Percentiles rank a stretch among this genome's conserved stretches.
These are phyloP conservation scores for Eurotiales sp. DNA, from an alignment of 2,329 filamentous ascomycete species.

Conservation along the genomic window DNA sequence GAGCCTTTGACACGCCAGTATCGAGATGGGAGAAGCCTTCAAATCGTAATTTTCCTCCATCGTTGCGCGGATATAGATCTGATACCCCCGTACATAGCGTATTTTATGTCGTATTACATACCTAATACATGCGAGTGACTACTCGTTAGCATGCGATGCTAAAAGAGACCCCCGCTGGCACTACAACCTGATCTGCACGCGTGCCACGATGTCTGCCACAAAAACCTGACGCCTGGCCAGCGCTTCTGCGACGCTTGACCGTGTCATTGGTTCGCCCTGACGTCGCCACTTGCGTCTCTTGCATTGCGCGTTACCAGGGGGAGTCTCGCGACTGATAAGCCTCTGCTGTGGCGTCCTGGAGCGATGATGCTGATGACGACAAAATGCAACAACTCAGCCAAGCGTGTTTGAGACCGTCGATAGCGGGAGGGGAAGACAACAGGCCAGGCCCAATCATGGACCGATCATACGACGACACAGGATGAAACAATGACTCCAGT, in stretches of 20 bases:
- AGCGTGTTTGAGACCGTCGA: too few species aligned
- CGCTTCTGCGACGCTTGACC: neutral
- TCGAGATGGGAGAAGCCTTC: too few species aligned
- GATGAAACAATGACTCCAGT: neutral
- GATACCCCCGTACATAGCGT: too few species aligned
- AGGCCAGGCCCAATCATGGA: neutral
- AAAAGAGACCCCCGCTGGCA: too few species aligned
- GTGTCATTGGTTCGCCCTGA: slow-evolving; percentile 3
- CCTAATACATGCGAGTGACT: too few species aligned
- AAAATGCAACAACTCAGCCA: neutral
- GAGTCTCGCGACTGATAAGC: slow-evolving; percentile 1
- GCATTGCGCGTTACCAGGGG: neutral
- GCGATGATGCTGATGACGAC: slow-evolving; percentile 1
- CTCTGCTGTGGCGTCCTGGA: neutral
- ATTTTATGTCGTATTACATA: too few species aligned
- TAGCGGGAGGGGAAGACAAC: too few species aligned
- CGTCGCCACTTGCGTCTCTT: neutral
- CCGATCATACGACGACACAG: neutral
- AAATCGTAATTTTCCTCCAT: too few species aligned
- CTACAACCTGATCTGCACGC: neutral
- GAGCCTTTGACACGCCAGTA: too few species aligned
- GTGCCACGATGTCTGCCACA: neutral
- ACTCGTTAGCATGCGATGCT: too few species aligned
- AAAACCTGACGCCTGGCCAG: neutral
- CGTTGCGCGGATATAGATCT: too few species aligned